Base-by-base conservation (phyloP, 2,329 filamentous ascomycete genomes). In the Exophiala sideris region DNA sequence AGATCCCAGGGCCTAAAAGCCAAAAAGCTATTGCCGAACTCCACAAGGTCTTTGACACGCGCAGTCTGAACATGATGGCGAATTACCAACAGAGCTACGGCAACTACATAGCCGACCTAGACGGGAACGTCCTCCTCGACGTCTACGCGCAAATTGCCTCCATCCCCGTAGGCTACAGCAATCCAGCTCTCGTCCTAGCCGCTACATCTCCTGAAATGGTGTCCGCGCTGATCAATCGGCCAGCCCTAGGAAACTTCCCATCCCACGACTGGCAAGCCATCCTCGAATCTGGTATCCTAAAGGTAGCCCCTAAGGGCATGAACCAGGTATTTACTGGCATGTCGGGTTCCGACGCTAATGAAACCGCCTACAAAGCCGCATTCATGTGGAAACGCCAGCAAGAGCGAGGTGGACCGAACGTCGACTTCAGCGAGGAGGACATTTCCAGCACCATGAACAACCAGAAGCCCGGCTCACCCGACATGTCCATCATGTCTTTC, bases 161-260 rank as follows among this genome's bases (percentile, higher is more conserved):
- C 39, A 96, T 96, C 65, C 88, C 91, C 3, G 79, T 96, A 42
- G 91, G 91, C 57, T 96, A 96, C 81, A 95, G 92, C 80, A 96
- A 96, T 76, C 85, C 89, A 5, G 74, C 79, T 61, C 81, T 96
- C 58, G 76, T 82, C 62, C 78, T 84, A 65, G 84, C 85, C 33
- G 88, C 89, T 21, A 80, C 81, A 58, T 87, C 86, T 52, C 84
- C 86, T 20, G 87, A 91, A 66, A 95, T 95, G 89, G 76, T 84
- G 66, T 85, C 79, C 54, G 83, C 88, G 52, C 76, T 96, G 65
- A 88, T 95, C 78, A 95, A 96, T 79, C 83, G 91, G 48, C 91
- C 91, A 2, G 61, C 61, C 0, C 38, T 62, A 14, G 61, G 91
- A 65, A 95, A 94, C 79, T 96, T 96, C 75, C 91, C 91, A 9